These are phyloP conservation scores for Gamsiella multidivaricata DNA, from an alignment of 192 early-diverging fungal genomes.

Conservation along the genomic window DNA sequence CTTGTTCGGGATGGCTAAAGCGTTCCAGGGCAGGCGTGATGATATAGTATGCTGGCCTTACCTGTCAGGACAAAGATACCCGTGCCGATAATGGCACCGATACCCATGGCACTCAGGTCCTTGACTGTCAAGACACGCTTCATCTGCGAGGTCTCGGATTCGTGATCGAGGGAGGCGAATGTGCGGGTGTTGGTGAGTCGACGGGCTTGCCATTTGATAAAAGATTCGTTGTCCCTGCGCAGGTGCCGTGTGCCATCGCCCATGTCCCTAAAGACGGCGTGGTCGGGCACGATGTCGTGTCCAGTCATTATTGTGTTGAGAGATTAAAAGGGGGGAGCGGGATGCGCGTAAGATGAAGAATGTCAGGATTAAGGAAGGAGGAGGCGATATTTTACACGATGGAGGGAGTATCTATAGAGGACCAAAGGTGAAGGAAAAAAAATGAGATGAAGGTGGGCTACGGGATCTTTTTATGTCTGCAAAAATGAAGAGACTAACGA, in stretches of 20 bases:
- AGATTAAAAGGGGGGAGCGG: too few relatives aligned
- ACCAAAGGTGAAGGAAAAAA: too few relatives aligned
- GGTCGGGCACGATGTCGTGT: conserved; percentile 14
- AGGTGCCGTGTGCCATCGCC: conserved; percentile 41
- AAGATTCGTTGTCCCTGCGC: conserved; percentile 18
- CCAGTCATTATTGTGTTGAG: conserved; percentile 44
- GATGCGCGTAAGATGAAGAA: too few relatives aligned
- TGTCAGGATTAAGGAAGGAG: too few relatives aligned
- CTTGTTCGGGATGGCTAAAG: background rate
- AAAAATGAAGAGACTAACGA: too few relatives aligned
- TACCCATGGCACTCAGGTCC: conserved; percentile 74
- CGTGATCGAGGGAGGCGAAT: conserved; percentile 45
- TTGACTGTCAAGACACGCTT: conserved; percentile 63
- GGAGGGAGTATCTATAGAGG: too few relatives aligned
- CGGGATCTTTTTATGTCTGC: too few relatives aligned
- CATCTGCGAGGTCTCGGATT: conserved; percentile 59
- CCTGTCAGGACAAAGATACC: conserved; percentile 86
- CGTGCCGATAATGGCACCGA: conserved; percentile 84
- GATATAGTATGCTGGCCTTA: background rate
- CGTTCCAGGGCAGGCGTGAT: background rate
- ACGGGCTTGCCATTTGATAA: conserved; percentile 22
- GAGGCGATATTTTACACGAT: too few relatives aligned
- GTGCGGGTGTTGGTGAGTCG: conserved; percentile 46
- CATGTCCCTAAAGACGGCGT: conserved; percentile 14
- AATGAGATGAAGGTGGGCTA: too few relatives aligned